Base-by-base conservation (phyloP, 1,284 basidiomycete species). In the Pholiota adiposa region DNA sequence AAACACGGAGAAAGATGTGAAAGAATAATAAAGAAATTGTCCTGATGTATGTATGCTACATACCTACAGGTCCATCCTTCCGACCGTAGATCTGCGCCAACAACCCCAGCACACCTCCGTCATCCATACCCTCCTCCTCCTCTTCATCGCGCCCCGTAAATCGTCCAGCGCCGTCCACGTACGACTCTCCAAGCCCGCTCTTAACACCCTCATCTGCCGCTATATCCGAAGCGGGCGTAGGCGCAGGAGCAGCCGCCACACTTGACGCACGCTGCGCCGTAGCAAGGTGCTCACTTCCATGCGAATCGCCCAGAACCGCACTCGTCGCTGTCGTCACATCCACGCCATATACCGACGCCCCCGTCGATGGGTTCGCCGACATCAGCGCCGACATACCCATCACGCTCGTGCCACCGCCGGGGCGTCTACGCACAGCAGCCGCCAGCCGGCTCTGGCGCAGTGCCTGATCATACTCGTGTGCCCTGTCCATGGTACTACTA, bases 41-140 rank as follows among this genome's bases (percentile, higher is more conserved):
- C 14, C n/a, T 25, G 33, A 19, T 14, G 31, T n/a, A 19, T 2
- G 25, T 14, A 21, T 9, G 60, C 64, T 77, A 79, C 65, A 86
- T 80, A 40, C 81, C 78, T 51, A 83, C 77, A 19, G 81, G 82
- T 48, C 81, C 84, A 52, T 86, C 85, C 61, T 79, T 81, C 43
- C 84, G 79, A 56, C 58, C 84, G 71, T 93, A 94, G 52, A 94
- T 93, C 76, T 93, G 87, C 36, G 88, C 86, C 65, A 94, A 70
- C 65, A 94, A 68, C 29, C 88, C 89, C 60, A 93, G 74, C 63
- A 94, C 87, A 16, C 92, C 92, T 0, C 83, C 86, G 65, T 88
- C 83, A 60, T 83, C 82, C 50, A 85, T 71, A 4, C 77, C 80
- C 12, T 88, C 83, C 56, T 85, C 80, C 53, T 81, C 79, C 31